Conservation (phyloP, 2,329 filamentous ascomycete genomes). For the Cladosporium phlei region DNA sequence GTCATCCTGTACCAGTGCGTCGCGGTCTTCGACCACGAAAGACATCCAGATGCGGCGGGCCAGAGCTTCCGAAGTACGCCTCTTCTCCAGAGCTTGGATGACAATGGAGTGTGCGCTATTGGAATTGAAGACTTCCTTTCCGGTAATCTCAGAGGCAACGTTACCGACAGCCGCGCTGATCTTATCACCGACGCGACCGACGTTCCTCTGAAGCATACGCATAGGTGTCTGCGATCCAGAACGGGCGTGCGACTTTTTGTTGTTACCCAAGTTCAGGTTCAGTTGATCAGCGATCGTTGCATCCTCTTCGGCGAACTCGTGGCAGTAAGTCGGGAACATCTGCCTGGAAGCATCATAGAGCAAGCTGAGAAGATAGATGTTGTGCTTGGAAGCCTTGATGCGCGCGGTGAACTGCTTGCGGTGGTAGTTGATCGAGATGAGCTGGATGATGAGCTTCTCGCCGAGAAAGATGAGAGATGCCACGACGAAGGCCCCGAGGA, state of each 20-base stretch:
- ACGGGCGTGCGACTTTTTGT: constrained; percentile 47
- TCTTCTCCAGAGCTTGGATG: constrained; percentile 81
- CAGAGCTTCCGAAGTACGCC: constrained; percentile 78
- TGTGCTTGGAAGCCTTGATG: constrained; percentile 87
- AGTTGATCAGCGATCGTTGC: constrained; percentile 77
- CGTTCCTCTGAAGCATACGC: constrained; percentile 61
- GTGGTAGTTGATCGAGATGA: constrained; percentile 82
- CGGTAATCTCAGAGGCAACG: constrained; percentile 88
- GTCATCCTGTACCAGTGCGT: constrained; percentile 74
- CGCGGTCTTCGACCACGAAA: constrained; percentile 84
- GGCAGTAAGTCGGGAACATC: constrained; percentile 88
- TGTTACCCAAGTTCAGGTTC: constrained; percentile 54
- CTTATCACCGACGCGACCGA: constrained; percentile 81
- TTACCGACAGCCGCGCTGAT: constrained; percentile 90
- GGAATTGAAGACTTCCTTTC: constrained; percentile 91
- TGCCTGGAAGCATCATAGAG: constrained; percentile 86
- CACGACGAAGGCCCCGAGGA: constrained; percentile 64
- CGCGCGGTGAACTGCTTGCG: constrained; percentile 73
- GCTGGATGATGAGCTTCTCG: constrained; percentile 75
- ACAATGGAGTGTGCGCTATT: constrained; percentile 87
- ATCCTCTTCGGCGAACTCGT: constrained; percentile 87
- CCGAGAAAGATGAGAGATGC: constrained; percentile 66
- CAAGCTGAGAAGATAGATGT: constrained; percentile 72
- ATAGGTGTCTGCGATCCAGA: constrained; percentile 70
- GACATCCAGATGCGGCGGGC: constrained; percentile 98